Conservation (phyloP, 495 filamentous ascomycete species). For the Tuber calosporum region DNA sequence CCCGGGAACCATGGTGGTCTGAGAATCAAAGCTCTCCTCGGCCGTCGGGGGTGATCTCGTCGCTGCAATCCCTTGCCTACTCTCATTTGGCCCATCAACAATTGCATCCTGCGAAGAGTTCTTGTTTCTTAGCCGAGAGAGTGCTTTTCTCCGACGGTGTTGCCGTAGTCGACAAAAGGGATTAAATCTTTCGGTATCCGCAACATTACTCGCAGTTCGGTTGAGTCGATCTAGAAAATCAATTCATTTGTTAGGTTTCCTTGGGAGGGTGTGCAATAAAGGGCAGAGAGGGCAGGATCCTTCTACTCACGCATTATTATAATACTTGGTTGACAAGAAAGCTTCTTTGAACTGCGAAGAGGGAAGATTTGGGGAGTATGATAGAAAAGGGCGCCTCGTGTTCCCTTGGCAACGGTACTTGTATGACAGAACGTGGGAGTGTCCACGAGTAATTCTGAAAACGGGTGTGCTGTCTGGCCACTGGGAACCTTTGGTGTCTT, state of each 20-base stretch:
- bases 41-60: background rate
- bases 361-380: background rate
- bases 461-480: background rate
- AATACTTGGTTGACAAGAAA: background rate
- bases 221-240: constrained; percentile 17
- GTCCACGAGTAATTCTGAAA: too few species aligned
- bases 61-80: background rate
- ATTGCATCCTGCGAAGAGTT: background rate
- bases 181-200: constrained; percentile 14
- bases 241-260: constrained; percentile 1
- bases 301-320: background rate
- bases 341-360: background rate
- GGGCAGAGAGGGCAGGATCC: background rate
- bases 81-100: background rate
- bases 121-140: background rate
- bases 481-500: background rate
- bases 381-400: background rate
- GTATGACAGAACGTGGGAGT: background rate
- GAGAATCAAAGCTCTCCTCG: constrained; percentile 34
- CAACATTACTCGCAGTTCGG: constrained; percentile 15
- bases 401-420: background rate
- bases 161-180: constrained; percentile 27
- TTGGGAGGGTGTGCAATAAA: background rate
- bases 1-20: constrained; percentile 31
- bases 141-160: constrained; percentile 14